Conservation (phyloP, 2,329 filamentous ascomycete species). For the Cladosporium oxysporum region DNA sequence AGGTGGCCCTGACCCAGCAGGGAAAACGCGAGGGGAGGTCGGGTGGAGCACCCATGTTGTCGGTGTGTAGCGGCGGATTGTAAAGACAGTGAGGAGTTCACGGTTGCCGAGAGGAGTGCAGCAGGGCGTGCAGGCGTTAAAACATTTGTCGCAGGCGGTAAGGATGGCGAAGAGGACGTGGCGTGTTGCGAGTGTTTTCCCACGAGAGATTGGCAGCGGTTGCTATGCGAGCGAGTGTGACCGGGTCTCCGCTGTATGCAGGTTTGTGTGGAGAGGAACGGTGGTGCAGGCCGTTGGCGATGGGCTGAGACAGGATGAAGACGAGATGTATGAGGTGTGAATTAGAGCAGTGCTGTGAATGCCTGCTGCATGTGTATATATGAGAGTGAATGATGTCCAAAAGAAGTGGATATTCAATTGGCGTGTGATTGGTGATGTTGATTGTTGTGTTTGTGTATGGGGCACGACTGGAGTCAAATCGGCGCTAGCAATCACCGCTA, state of each 20-base stretch:
- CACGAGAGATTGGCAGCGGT: constrained; percentile 8
- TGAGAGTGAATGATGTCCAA: neutral
- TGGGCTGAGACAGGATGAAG: constrained; percentile 4
- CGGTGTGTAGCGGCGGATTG: constrained; percentile 8
- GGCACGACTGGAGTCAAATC: neutral
- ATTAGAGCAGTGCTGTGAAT: neutral
- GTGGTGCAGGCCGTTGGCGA: constrained; percentile 11
- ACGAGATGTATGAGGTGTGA: neutral
- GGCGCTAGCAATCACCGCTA: constrained; percentile 1
- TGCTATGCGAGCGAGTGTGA: constrained; percentile 12
- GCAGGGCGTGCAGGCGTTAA: neutral
- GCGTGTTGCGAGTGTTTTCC: constrained; percentile 5
- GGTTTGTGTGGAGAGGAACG: neutral
- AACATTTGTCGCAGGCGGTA: constrained; percentile 17
- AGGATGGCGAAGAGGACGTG: neutral
- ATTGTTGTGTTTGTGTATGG: neutral
- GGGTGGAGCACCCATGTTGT: constrained; percentile 21
- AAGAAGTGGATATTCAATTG: neutral
- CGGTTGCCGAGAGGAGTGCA: neutral
- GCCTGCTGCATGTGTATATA: neutral
- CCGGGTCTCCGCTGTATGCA: constrained; percentile 14
- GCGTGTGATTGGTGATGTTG: constrained; percentile 9
- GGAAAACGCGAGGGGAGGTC: constrained; percentile 39
- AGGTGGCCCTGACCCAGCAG: constrained; percentile 45
- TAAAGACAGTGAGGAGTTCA: constrained; percentile 12